phyloP scores from a whole-genome alignment of 2,329 filamentous ascomycete genomes.

The Penicillium concentricum region DNA sequence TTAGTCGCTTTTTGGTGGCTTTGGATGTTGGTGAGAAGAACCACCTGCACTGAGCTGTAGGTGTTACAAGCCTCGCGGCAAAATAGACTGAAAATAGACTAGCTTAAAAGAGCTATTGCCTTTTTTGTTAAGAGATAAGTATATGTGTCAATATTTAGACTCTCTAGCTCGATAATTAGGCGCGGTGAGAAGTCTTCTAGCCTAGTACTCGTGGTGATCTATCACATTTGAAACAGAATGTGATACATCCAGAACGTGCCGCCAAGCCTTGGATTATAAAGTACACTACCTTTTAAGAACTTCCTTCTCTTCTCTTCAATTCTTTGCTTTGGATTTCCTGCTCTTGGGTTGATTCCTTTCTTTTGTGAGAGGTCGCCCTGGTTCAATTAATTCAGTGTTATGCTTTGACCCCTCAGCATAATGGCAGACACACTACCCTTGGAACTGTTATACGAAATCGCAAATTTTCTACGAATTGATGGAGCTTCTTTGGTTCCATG shows the following conservation, averaged over 20 bases:
- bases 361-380: too few species aligned
- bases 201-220: background rate
- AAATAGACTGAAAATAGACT: background rate
- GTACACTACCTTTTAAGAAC: background rate
- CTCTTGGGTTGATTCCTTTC: background rate
- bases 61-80: background rate
- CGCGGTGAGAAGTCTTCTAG: background rate
- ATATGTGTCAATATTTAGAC: background rate
- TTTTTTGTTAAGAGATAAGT: background rate
- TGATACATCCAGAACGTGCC: background rate
- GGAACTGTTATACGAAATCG: background rate
- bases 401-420: background rate
- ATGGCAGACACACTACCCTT: background rate
- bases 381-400: background rate
- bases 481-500: background rate
- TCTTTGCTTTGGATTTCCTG: background rate
- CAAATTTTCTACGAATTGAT: background rate
- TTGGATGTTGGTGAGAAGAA: slow-evolving; percentile 61
- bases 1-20: slow-evolving; percentile 79
- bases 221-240: too few species aligned
- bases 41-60: slow-evolving; percentile 8
- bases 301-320: background rate
- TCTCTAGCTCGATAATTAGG: background rate
- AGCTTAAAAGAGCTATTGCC: background rate
- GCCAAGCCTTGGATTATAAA: background rate